Evolutionary conservation across 2,329 filamentous ascomycete species (phyloP), one percentile per base, ranked within the genome.

Genomic region (Sporothrix humicola): DNA sequence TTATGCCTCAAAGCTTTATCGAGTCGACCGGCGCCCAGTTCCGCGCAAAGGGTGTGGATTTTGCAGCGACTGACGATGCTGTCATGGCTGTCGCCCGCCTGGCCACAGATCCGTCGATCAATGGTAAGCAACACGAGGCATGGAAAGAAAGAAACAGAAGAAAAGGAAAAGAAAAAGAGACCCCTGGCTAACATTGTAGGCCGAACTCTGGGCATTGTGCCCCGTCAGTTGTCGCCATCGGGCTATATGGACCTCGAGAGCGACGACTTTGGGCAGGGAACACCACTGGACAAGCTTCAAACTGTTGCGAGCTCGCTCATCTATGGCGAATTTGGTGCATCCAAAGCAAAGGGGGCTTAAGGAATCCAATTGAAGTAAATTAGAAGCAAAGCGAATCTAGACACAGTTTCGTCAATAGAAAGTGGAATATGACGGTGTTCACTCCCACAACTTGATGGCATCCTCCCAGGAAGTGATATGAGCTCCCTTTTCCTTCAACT

Each of bases 161-260:
- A 26, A 26, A 26, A 26, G 23, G 3, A 26, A 26, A 26, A 26
- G 3, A 26, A 26, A 26, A 26, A 26, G 23, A 26, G 23, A 26
- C 23, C 23, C 23, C 5, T 20, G 10, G n/a, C 52, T 56, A 56
- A 56, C 52, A 23, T 23, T 56, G n/a, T 20, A 56, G 52, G 52
- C n/a, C 52, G 52, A 56, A 56, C 52, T 10, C n/a, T 56, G 52
- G 52, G 52, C n/a, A 56, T 56, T 20, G 52, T 23, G n/a, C 52
- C 52, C 2, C 52, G 52, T 20, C 52, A 56, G n/a, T 20, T 56
- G 52, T 56, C 52, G 8, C 52, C 52, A 56, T 23, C 52, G 3
- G 52, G 52, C n/a, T 56, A 56, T 20, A 56, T 56, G n/a, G 52
- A 56, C 52, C 52, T 56, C n/a, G 52, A 56, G n/a, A 56, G 52